Base-by-base conservation (phyloP, 331 rosid species). In the Stylosanthes scabra region DNA sequence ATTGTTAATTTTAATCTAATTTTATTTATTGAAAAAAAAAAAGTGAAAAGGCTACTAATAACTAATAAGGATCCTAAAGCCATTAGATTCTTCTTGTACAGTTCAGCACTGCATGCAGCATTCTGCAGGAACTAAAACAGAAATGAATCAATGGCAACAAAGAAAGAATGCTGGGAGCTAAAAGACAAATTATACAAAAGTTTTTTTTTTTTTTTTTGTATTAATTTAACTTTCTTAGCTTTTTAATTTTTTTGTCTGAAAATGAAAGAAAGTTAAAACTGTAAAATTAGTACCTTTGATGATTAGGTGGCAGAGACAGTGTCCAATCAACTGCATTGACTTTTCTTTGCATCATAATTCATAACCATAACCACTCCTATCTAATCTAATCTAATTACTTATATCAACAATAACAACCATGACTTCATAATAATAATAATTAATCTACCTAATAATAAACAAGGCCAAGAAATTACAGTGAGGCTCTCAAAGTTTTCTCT, bases 391-490 rank as follows among this genome's bases (percentile, higher is more conserved):
- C 25, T 20, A 20, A 20, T 39, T 63, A 55, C 16, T 44, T 42
- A 31, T 13, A 52, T 20, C 61, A 74, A 25, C 60, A 16, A 50
- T 41, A 57, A 57, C 77, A 8, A 34, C 39, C 6, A 51, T 27
- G 52, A 60, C 58, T 12, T 41, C 69, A 31, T 59, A 11, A 52
- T 40, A 20, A 72, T 63, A 82, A 67, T 78, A 79, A 82, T 71
- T 78, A 79, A 58, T 66, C 73, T 73, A 59, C 55, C 71, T 57
- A 56, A 16, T 63, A 47, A 83, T 82, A 31, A 84, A 71, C n/a
- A 65, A 47, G 72, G 31, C 54, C 70, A 46, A 76, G 49, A 72
- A 71, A 74, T 73, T 52, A 71, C 65, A 61, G 58, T 80, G 63
- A 63, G 71, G 31, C n/a, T 52, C 39, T 9, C 37, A 28, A 50